Percentiles rank a stretch among this genome's conserved stretches.
Evolutionary conservation across 768 basidiomycete species (phyloP).

Genomic region (Tricholomella constricta): DNA sequence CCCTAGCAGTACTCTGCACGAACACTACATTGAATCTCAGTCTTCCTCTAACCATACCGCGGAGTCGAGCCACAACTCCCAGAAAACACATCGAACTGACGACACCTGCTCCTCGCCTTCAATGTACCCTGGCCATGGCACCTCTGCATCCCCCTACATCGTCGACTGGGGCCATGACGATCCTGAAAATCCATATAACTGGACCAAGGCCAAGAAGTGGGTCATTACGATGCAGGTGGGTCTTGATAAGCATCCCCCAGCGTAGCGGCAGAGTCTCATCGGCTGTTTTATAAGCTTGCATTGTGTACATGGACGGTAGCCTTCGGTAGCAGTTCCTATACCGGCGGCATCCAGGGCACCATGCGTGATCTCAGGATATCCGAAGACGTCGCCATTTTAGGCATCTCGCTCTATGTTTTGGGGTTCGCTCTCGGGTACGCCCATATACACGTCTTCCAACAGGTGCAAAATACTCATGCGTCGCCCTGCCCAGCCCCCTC

Average conservation of each 20-base stretch:
- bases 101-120: conserved; percentile 5
- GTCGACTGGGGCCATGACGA: conserved; percentile 56
- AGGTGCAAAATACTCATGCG: background rate
- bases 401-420: conserved; percentile 63
- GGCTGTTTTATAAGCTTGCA: conserved; percentile 39
- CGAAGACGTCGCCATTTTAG: conserved; percentile 54
- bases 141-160: conserved; percentile 48
- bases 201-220: conserved; percentile 51
- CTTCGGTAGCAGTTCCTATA: conserved; percentile 60
- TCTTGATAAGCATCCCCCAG: background rate
- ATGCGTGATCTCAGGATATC: conserved; percentile 49
- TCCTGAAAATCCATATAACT: conserved; percentile 59
- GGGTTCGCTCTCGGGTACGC: conserved; percentile 61
- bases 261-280: background rate
- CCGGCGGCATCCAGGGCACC: conserved; percentile 49
- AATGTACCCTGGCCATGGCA: conserved; percentile 48
- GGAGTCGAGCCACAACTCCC: background rate
- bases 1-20: conserved; percentile 23
- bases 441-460: background rate
- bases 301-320: conserved; percentile 58
- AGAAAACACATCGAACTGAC: too few relatives aligned
- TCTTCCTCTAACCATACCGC: conserved; percentile 12
- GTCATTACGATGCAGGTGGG: conserved; percentile 53
- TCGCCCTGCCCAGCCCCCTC: conserved; percentile 37
- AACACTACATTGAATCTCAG: conserved; percentile 17